Percentiles rank a stretch among this genome's conserved stretches.
These are phyloP conservation scores for Pachysandra terminalis DNA, from an alignment of 164 flowering plant species.

Conservation along the genomic window DNA sequence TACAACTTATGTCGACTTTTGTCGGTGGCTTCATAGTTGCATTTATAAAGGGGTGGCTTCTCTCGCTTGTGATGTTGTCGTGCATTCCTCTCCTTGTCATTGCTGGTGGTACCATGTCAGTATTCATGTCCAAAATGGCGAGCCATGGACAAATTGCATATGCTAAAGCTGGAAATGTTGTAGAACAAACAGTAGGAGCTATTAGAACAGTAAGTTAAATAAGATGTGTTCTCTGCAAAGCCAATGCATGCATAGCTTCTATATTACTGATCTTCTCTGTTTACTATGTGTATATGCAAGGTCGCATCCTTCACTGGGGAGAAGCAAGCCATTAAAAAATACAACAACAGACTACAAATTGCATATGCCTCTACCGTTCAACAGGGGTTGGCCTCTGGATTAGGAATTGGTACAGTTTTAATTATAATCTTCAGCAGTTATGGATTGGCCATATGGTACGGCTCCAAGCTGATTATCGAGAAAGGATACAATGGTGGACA, in stretches of 20 bases:
- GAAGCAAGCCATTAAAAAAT: constrained; percentile 17
- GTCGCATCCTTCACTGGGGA: constrained; percentile 29
- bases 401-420: constrained; percentile 13
- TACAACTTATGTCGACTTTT: constrained; percentile 19
- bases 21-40: constrained; percentile 22
- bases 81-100: constrained; percentile 20
- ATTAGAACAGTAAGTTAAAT: constrained; percentile 19
- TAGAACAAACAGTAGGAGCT: constrained; percentile 21
- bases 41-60: constrained; percentile 19
- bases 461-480: constrained; percentile 18
- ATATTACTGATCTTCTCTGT: not conserved
- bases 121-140: constrained; percentile 19
- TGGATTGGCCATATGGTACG: constrained; percentile 24
- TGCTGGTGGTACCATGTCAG: constrained; percentile 15
- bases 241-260: not conserved
- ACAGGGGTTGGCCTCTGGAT: constrained; percentile 18
- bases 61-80: constrained; percentile 16
- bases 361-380: constrained; percentile 15
- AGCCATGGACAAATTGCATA: constrained; percentile 20
- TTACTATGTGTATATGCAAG: not conserved
- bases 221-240: not conserved
- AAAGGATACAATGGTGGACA: constrained; percentile 20
- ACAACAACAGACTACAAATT: constrained; percentile 3
- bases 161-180: constrained; percentile 19
- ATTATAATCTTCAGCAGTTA: constrained; percentile 13